phyloP scores from a whole-genome alignment of 1,139 yeast species.

The Yamadazyma songkhlaensis region DNA sequence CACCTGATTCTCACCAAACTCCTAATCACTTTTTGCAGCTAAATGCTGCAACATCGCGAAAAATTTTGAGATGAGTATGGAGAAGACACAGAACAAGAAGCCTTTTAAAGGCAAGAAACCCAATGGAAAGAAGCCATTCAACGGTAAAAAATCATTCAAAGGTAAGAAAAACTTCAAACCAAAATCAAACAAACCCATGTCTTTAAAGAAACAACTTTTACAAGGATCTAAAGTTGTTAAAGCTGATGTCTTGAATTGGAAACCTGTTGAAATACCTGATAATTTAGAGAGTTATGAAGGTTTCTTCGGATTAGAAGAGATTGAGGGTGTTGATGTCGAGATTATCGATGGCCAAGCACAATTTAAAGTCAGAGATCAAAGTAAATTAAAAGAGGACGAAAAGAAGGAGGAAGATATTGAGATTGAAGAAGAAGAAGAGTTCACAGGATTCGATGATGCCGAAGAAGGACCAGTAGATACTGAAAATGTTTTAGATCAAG shows the following conservation, averaged over 20 bases:
- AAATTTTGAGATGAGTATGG: slow-evolving; percentile 7
- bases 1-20: no score
- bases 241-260: slow-evolving; percentile 66
- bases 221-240: slow-evolving; percentile 28
- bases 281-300: slow-evolving; percentile 87
- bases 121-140: no score
- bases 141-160: no score
- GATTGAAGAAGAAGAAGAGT: slow-evolving; percentile 16
- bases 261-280: slow-evolving; percentile 76
- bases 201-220: slow-evolving; percentile 1
- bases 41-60: slow-evolving; percentile 1
- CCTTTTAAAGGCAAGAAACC: no score
- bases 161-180: slow-evolving; percentile 3
- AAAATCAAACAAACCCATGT: neutral
- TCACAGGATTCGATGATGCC: slow-evolving; percentile 13
- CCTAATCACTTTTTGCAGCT: neutral
- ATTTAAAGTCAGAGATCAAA: slow-evolving; percentile 53
- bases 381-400: slow-evolving; percentile 11
- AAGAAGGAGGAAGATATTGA: slow-evolving; percentile 9
- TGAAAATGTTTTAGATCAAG: slow-evolving; percentile 9
- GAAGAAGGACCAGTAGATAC: slow-evolving; percentile 11
- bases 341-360: slow-evolving; percentile 62
- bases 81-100: neutral
- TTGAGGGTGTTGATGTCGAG: slow-evolving; percentile 86
- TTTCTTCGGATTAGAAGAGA: slow-evolving; percentile 87